phyloP scores from a whole-genome alignment of 495 filamentous ascomycete species.

The Evansstolkia leycettana region DNA sequence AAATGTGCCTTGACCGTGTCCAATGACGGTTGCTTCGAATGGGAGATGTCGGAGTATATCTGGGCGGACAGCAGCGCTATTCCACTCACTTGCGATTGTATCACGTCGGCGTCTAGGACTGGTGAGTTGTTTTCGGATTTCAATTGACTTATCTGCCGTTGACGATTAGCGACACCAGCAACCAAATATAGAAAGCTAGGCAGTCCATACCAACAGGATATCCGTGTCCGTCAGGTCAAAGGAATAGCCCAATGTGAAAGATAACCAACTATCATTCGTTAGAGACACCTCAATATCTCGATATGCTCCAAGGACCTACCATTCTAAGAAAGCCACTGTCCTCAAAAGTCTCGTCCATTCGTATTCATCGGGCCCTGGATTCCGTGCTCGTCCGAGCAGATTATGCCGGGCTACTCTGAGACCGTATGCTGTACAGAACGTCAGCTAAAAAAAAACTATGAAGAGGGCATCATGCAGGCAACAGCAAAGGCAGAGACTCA shows the following conservation, averaged over 20 bases:
- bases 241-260: not conserved
- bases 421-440: not conserved
- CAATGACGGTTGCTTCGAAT: not conserved
- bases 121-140: no score
- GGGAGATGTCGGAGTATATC: not conserved
- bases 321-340: not conserved
- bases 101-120: not conserved
- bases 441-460: no score
- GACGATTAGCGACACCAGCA: no score
- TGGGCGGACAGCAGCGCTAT: not conserved
- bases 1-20: not conserved
- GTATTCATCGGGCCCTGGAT: not conserved
- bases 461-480: no score
- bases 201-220: not conserved
- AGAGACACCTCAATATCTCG: no score
- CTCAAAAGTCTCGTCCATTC: not conserved
- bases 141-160: no score
- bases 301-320: no score
- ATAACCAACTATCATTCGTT: not conserved
- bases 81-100: not conserved
- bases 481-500: not conserved
- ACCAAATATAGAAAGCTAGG: not conserved
- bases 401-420: not conserved
- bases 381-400: not conserved
- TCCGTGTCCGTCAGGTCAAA: not conserved